Evolutionary conservation across 163 green algal species (phyloP), one percentile per base, ranked within the genome.

Genomic region (Chlamydomonas reinhardtii): DNA sequence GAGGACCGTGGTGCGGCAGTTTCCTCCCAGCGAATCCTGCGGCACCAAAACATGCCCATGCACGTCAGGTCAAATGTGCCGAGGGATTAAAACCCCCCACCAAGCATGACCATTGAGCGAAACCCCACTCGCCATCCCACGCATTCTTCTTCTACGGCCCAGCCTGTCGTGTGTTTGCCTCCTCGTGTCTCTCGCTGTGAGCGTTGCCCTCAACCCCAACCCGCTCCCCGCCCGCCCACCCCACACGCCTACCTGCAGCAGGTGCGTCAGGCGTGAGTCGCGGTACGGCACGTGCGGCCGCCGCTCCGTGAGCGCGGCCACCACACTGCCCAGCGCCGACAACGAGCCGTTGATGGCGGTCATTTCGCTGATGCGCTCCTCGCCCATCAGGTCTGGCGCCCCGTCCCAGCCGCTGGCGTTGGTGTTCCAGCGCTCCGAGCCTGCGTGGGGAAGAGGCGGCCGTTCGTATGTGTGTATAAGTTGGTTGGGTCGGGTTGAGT

Each of bases 261-360:
- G 54, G 52, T 90, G 74, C 2, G 96, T 99, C 71, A 99, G 94
- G 93, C 98, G 98, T 76, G 94, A 98, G 92, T 98, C 94, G 52
- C 96, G 82, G 90, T 96, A 96, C 20, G 61, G 61, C 61, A 66
- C 16, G 24, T 66, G 48, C 48, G 35, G 59, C 37, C 70, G 74
- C 17, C 83, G 84, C 59, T 91, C 87, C 35, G 86, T 93, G 20
- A 97, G 90, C 8, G 91, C 86, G n/a, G 91, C 90, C 73, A 97
- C 93, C 20, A 96, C 93, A 32, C 65, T 91, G 4, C 91, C 91
- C 48, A 97, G 88, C n/a, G 93, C 92, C 11, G 84, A 93, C 48
- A 97, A 84, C 2, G 85, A 93, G 35, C 88, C 83, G 85, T 96
- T 96, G 90, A 97, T 97, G 61, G 88, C 83, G 0, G 89, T 95